These are phyloP conservation scores for Botrytis medusae DNA, from an alignment of 2,329 filamentous ascomycete species.

Conservation along the genomic window DNA sequence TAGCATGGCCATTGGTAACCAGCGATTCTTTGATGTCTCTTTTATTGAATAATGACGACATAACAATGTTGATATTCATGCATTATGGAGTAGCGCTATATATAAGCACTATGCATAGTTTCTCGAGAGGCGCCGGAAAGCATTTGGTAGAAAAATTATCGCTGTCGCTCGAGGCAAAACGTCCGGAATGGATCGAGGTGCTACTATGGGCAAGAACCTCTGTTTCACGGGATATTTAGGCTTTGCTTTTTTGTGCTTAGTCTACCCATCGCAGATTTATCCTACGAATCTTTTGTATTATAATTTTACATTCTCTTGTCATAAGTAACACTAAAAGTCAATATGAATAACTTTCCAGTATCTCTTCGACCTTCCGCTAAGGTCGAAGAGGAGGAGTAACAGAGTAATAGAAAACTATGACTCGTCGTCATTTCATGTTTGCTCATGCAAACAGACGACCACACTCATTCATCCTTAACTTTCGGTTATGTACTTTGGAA, in stretches of 20 bases:
- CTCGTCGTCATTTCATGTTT: neutral
- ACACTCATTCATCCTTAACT: neutral
- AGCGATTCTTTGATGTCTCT: neutral
- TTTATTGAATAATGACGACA: neutral
- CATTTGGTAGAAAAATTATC: conserved; percentile 1
- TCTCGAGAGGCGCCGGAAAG: neutral
- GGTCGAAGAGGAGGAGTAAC: neutral
- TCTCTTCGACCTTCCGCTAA: neutral
- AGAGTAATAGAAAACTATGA: neutral
- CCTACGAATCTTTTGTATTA: neutral
- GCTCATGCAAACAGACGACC: neutral
- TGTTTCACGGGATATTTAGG: neutral
- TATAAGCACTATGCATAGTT: neutral
- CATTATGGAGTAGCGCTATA: conserved; percentile 6
- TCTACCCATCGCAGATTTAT: neutral
- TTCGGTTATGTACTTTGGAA: neutral
- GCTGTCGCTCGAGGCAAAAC: neutral
- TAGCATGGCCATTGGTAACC: neutral
- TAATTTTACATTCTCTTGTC: neutral
- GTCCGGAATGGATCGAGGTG: neutral
- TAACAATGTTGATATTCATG: conserved; percentile 2
- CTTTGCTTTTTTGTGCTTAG: too few species aligned
- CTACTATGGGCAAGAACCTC: neutral
- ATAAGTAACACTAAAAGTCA: neutral
- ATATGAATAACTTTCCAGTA: neutral